phyloP scores from a whole-genome alignment of 768 basidiomycete genomes.

The Serendipita vermifera region DNA sequence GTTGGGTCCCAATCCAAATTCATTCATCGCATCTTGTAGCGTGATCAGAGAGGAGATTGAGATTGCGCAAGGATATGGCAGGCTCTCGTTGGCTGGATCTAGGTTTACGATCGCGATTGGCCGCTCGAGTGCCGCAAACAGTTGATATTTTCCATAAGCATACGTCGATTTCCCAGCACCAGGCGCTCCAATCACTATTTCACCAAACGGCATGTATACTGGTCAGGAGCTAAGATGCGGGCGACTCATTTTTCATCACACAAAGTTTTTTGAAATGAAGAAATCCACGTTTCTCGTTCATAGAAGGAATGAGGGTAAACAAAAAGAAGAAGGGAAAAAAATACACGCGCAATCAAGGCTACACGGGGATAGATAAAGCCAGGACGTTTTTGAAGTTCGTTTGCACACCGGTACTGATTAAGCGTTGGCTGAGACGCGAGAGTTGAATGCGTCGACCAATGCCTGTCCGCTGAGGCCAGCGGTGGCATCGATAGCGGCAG shows the following conservation, averaged over 20 bases:
- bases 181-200: constrained; percentile 75
- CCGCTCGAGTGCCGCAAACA: constrained; percentile 73
- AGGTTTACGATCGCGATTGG: constrained; percentile 88
- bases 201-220: constrained; percentile 87
- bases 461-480: constrained; percentile 14
- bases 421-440: background rate
- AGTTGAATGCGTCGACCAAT: constrained; percentile 28
- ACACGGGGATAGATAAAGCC: too few species aligned
- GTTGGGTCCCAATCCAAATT: constrained; percentile 80
- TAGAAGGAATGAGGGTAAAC: background rate
- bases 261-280: background rate
- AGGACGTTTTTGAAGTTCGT: background rate
- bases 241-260: background rate
- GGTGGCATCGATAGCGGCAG: constrained; percentile 6
- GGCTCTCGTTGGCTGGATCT: constrained; percentile 83
- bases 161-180: constrained; percentile 84
- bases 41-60: constrained; percentile 78
- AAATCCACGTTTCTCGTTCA: background rate
- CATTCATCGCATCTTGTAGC: constrained; percentile 74
- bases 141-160: constrained; percentile 75
- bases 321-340: background rate
- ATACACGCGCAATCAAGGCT: background rate
- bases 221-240: too few species aligned
- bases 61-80: constrained; percentile 85
- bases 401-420: too few species aligned